Base-by-base conservation (phyloP, 495 filamentous ascomycete species). In the Daldinia concentrica region DNA sequence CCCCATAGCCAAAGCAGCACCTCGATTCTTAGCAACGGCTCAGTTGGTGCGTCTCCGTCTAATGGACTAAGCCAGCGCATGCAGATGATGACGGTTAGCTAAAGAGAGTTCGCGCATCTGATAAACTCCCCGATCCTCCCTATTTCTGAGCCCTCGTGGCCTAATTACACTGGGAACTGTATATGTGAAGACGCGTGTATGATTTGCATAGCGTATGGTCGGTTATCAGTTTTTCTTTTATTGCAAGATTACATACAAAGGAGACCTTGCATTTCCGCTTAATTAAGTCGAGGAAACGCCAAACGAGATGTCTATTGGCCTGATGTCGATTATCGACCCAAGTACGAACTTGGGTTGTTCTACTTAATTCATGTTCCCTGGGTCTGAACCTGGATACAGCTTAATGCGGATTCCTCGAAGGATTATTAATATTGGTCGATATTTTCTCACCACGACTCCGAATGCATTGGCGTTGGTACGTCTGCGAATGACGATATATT, bases 71-170 rank as follows among this genome's bases (percentile, higher is more conserved):
- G 80, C 57, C 80, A 82, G 66, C 83, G 87, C 68, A 88, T 90
- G 87, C 88, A 90, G 77, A 84, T 91, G 83, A 89, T 90, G 88
- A 90, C 87, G 39, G 88, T 90, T 41, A 86, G 83, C 70, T 91
- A 79, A 78, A 69, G 37, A 34, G 30, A 32, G 3, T 30, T 17
- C 19, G 4, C 17, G 1, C 27, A 15, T 30, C 30, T 17, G 30
- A 68, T 37, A 15, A 56, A 55, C 24, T 14, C 36, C 15, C 30
- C 36, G 26, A 52, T 24, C 37, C 45, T 32, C 17, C 48, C 41
- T 30, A 30, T 36, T 43, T 22, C 48, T 37, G 29, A 56, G 6
- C 32, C 26, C 43, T 59, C 45, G n/a, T 22, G 56, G 32, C 45
- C 37, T 66, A 66, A 66, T 71, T 71, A 56, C 50, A n/a, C n/a